Percentiles rank a stretch among this genome's conserved stretches.
Conservation (phyloP, 768 basidiomycete genomes). For the Mycena rebaudengoi region DNA sequence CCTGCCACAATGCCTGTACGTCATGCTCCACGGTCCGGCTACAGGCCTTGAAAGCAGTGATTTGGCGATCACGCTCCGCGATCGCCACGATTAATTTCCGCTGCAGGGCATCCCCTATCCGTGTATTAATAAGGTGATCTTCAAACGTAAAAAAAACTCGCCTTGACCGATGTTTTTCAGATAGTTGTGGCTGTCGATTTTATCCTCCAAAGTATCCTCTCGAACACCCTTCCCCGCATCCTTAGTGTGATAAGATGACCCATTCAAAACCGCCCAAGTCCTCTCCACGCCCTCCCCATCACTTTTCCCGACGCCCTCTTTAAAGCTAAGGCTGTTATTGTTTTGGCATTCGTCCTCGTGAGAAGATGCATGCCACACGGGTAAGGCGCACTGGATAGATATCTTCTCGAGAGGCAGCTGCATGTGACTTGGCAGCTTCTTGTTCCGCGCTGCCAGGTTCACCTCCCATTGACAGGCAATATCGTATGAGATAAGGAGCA, state of each 20-base stretch:
- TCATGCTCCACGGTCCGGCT: neutral
- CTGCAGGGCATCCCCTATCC: neutral
- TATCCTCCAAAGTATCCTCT: constrained; percentile 35
- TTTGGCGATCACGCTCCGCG: neutral
- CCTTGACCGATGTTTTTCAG: constrained; percentile 17
- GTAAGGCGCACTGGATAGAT: constrained; percentile 5
- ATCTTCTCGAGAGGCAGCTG: neutral
- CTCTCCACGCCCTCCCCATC: constrained; percentile 29
- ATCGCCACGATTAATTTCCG: constrained; percentile 7
- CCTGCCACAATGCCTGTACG: constrained; percentile 1
- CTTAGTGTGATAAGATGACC: constrained; percentile 28
- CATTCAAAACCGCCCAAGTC: constrained; percentile 37
- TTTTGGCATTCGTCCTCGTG: constrained; percentile 23
- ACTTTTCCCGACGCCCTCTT: constrained; percentile 11
- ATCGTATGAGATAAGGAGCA: constrained; percentile 27
- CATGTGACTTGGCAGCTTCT: neutral
- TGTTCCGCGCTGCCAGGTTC: neutral
- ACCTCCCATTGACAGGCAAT: constrained; percentile 33
- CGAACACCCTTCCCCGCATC: constrained; percentile 38
- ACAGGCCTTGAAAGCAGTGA: neutral
- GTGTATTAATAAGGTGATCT: too few relatives aligned
- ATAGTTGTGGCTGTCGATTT: constrained; percentile 28
- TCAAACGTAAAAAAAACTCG: too few relatives aligned
- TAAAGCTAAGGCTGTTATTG: constrained; percentile 13
- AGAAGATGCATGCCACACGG: constrained; percentile 21